Evolutionary conservation across 495 filamentous ascomycete genomes (phyloP).

Genomic region (Aspergillus olivimuriae): DNA sequence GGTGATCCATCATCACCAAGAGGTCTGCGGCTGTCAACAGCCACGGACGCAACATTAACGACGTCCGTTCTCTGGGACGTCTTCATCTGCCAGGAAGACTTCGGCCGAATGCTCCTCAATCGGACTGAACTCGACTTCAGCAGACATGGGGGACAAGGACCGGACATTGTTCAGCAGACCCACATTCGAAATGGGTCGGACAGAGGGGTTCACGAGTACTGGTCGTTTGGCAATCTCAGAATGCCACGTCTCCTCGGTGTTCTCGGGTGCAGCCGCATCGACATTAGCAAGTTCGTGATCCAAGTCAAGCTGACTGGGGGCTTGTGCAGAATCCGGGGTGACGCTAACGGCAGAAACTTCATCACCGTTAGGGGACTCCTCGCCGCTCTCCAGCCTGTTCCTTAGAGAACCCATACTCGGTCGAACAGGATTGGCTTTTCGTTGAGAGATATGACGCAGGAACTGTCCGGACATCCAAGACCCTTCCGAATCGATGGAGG

Average conservation of each 20-base stretch:
- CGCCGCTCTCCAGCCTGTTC: constrained; percentile 17
- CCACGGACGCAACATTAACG: constrained; percentile 10
- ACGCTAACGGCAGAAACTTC: constrained; percentile 54
- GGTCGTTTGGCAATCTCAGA: constrained; percentile 48
- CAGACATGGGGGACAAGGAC: constrained; percentile 39
- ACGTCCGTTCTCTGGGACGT: constrained; percentile 57
- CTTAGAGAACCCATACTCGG: constrained; percentile 42
- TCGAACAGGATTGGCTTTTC: constrained; percentile 35
- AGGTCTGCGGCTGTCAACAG: background rate
- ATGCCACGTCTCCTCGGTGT: constrained; percentile 41
- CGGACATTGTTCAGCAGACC: constrained; percentile 57
- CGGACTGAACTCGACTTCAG: constrained; percentile 37
- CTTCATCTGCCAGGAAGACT: constrained; percentile 57
- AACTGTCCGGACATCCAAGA: constrained; percentile 83
- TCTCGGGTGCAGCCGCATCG: constrained; percentile 13
- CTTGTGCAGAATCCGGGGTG: constrained; percentile 43
- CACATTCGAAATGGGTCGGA: constrained; percentile 59
- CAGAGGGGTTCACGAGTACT: constrained; percentile 36
- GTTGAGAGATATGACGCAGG: constrained; percentile 45
- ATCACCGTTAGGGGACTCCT: constrained; percentile 16
- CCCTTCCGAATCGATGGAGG: constrained; percentile 83
- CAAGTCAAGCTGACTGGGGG: constrained; percentile 35
- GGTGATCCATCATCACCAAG: constrained; percentile 5
- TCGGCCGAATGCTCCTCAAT: constrained; percentile 31
- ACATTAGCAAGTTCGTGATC: constrained; percentile 20